Base-by-base conservation (phyloP, 176 grass and related monocot species). In the Tillandsia fasciculata region DNA sequence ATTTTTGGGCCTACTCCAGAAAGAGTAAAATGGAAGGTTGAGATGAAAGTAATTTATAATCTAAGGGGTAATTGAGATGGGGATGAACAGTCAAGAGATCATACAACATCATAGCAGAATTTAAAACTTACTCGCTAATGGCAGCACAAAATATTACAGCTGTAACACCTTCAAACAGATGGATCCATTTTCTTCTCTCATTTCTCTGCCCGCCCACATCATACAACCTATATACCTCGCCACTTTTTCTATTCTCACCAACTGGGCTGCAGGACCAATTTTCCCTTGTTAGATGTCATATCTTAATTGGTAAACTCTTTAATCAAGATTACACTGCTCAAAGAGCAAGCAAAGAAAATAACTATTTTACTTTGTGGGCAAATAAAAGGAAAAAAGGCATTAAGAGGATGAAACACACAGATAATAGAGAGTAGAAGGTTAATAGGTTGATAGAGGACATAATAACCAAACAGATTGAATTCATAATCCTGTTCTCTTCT, bases 101-200 rank as follows among this genome's bases (percentile, higher is more conserved):
- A 23, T 61, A 18, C 23, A 61, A 18, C 56, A 42, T 61, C 27
- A 57, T 17, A 33, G 66, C 8, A 27, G 69, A 11, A 77, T 68
- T 42, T 23, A 33, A 71, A 28, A 69, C 81, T 92, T 90, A 97
- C 89, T 92, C 93, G 18, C 89, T 97, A 88, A 97, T 97, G 77
- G 93, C 93, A 71, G 88, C 93, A 87, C 93, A 97, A 66, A 97
- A 97, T 63, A 97, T 97, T 69, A 97, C 89, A 72, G 93, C 83
- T 80, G 80, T 80, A 74, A 97, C 93, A 74, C 93, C 93, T 85
- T 92, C 93, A 72, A 97, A 97, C 59, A 97, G 89, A 90, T 97
- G 93, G 29, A 97, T 97, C 93, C 93, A 97, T 77, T 97, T 97
- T 68, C 93, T 90, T 82, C 93, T 92, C 84, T 97, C 93, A 76